Evolutionary conservation across 495 filamentous ascomycete genomes (phyloP), one percentile per base, ranked within the genome.

Genomic region (Parathielavia appendiculata): DNA sequence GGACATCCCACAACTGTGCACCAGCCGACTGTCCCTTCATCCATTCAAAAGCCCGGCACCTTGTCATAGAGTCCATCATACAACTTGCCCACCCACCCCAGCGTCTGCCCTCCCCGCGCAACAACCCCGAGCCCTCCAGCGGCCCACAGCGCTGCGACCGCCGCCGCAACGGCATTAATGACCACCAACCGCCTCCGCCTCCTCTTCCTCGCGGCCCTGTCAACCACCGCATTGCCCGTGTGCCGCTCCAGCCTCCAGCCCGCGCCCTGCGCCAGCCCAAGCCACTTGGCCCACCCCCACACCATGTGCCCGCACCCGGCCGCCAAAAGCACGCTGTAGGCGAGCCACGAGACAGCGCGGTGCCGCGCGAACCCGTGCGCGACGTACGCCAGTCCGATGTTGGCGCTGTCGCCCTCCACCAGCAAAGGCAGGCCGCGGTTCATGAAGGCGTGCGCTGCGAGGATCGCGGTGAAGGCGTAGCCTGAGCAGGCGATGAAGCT

Each of bases 341-440:
- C 82, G 1, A 77, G 58, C 73, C 84, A 86, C 51, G 82, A 83
- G n/a, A 88, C 73, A 14, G 81, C 54, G 8, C 83, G 80, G 68
- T 83, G 82, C 32, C 82, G 79, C 40, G 83, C 84, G 68, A 96
- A 91, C 5, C 90, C 92, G 71, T 96, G 91, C n/a, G 85, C 84
- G 0, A 95, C 82, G 70, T 86, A 97, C 20, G 83, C 84, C 30
- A 97, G 73, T 1, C 88, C 88, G 30, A 96, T 83, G 41, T 91
- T 83, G 13, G 87, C 86, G 61, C 86, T 91, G 38, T 90, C 91
- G 1, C 91, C 91, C 36, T 95, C 89, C 16, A 91, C 79, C 35
- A 80, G 72, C 40, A 88, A 63, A 5, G 92, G 91, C 19, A 92
- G 73, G 0, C 79, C 72, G 13, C 92, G 80, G 64, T 91, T 89